These are phyloP conservation scores for Ophiocordyceps unilateralis DNA, from an alignment of 2,329 filamentous ascomycete species.

Conservation along the genomic window DNA sequence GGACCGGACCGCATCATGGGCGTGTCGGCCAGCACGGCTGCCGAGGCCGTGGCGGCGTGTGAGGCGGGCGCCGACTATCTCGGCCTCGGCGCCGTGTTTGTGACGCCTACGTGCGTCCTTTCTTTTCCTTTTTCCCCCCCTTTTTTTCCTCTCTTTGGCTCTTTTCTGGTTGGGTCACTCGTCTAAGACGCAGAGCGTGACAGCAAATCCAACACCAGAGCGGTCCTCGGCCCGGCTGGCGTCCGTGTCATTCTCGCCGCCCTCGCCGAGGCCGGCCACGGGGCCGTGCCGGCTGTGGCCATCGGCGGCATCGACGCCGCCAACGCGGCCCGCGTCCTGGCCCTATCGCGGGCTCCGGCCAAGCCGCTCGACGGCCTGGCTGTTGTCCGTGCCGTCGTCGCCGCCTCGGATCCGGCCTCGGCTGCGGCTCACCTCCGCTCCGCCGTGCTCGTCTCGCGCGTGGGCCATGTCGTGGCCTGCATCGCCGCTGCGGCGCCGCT, in stretches of 20 bases:
- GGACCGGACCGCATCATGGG: slow-evolving; percentile 71
- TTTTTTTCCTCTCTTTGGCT: neutral
- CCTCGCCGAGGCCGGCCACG: slow-evolving; percentile 31
- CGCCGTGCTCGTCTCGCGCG: slow-evolving; percentile 29
- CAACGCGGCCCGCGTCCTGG: slow-evolving; percentile 59
- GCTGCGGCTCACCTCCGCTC: slow-evolving; percentile 40
- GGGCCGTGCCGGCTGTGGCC: slow-evolving; percentile 48
- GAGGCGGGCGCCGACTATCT: slow-evolving; percentile 73
- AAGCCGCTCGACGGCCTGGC: slow-evolving; percentile 67
- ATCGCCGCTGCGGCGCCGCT: slow-evolving; percentile 52
- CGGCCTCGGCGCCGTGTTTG: slow-evolving; percentile 77
- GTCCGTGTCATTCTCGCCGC: slow-evolving; percentile 33
- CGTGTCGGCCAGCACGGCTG: slow-evolving; percentile 59
- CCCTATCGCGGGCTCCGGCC: slow-evolving; percentile 35
- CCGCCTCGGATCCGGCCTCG: slow-evolving; percentile 45
- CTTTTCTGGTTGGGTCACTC: too few species aligned
- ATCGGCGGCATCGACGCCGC: slow-evolving; percentile 75
- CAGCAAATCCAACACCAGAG: slow-evolving; percentile 74
- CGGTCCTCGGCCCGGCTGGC: slow-evolving; percentile 37
- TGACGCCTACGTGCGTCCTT: slow-evolving; percentile 53
- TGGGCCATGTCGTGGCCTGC: slow-evolving; percentile 33
- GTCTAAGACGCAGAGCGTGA: neutral
- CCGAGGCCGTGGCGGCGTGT: slow-evolving; percentile 58
- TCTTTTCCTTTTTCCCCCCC: slow-evolving; percentile 1
- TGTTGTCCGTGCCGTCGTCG: slow-evolving; percentile 77